These are phyloP conservation scores for Sporothrix protearum DNA, from an alignment of 2,329 filamentous ascomycete species.

Conservation along the genomic window DNA sequence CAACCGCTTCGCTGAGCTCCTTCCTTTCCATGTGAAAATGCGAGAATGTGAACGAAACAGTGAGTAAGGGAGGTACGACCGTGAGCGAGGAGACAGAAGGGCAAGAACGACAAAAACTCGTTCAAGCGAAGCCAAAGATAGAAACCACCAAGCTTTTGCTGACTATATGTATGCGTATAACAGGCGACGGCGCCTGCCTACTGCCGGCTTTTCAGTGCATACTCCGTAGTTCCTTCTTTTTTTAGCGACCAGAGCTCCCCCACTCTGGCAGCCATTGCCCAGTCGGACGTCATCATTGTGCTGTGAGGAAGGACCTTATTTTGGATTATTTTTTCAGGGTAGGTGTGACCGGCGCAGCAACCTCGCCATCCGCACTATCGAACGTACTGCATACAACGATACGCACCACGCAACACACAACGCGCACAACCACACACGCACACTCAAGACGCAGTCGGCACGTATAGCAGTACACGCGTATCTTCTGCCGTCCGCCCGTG, in stretches of 20 bases:
- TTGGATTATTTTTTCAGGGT: conserved; percentile 1
- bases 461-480: background rate
- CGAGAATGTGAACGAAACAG: background rate
- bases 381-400: background rate
- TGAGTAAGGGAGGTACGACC: background rate
- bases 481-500: background rate
- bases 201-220: background rate
- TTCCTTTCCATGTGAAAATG: conserved; percentile 7
- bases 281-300: conserved; percentile 24
- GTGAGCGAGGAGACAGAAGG: background rate
- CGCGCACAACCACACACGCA: background rate
- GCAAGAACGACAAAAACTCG: too few relatives aligned
- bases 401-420: background rate
- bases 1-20: background rate
- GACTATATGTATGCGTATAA: too few relatives aligned
- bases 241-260: conserved; percentile 12
- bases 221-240: background rate
- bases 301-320: conserved; percentile 8
- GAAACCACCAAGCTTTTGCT: background rate
- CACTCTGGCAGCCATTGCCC: conserved; percentile 12
- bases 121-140: background rate
- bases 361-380: background rate
- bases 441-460: background rate
- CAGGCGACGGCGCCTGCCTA: background rate
- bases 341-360: background rate